A percentile compares a stretch with the other conserved stretches of the same genome.
phyloP scores from a whole-genome alignment of 2,329 filamentous ascomycete species.

The Dactylellina cionopaga region DNA sequence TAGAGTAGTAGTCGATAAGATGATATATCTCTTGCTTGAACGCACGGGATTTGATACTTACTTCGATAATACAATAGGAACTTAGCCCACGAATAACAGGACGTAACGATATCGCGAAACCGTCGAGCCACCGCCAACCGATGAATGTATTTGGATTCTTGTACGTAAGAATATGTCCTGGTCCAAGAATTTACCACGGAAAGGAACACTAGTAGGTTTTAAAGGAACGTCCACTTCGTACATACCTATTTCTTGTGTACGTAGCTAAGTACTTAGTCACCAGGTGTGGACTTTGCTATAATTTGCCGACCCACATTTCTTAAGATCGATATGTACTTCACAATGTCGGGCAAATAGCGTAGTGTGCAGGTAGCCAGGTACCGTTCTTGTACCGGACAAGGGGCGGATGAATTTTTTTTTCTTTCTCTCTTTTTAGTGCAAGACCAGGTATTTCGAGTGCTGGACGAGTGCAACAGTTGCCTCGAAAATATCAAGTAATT shows the following conservation, averaged over 20 bases:
- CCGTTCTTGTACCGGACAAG: slow-evolving; percentile 8
- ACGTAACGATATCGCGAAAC: slow-evolving; percentile 10
- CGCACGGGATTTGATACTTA: too few relatives aligned
- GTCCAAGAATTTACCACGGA: slow-evolving; percentile 9
- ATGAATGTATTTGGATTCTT: slow-evolving; percentile 20
- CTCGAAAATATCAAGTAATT: too few relatives aligned
- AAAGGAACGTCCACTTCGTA: slow-evolving; percentile 18
- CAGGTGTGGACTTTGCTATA: too few relatives aligned
- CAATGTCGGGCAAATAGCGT: slow-evolving; percentile 42
- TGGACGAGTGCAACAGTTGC: too few relatives aligned
- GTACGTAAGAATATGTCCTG: slow-evolving; percentile 39
- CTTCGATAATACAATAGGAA: too few relatives aligned
- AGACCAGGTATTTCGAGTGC: background rate
- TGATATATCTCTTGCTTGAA: too few relatives aligned
- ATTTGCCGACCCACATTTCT: slow-evolving; percentile 1
- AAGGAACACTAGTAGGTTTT: slow-evolving; percentile 19
- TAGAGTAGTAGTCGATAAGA: too few relatives aligned
- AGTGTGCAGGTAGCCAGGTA: slow-evolving; percentile 8
- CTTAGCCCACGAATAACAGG: too few relatives aligned
- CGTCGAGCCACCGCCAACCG: background rate
- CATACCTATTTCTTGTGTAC: too few relatives aligned
- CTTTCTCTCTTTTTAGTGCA: slow-evolving; percentile 11
- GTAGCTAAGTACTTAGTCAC: too few relatives aligned
- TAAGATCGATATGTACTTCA: background rate
- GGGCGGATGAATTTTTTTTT: too few relatives aligned